Conservation (phyloP, 805 yeast species). For the Kregervanrija fluxuum region DNA sequence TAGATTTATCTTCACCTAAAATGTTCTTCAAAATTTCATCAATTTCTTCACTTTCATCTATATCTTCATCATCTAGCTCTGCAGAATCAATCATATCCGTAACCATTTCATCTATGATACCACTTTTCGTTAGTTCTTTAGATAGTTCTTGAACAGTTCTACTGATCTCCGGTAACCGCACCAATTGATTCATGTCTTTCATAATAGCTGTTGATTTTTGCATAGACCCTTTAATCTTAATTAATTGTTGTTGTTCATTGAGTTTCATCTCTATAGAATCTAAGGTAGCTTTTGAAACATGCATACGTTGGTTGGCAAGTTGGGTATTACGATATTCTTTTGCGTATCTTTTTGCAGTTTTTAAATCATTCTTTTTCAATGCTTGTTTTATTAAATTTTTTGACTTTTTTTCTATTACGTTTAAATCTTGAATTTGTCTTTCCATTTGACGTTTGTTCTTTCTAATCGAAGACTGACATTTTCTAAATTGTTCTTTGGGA, state of each 20-base stretch:
- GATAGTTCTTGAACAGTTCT: conserved; percentile 81
- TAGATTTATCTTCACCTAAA: conserved; percentile 16
- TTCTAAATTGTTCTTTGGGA: conserved; percentile 81
- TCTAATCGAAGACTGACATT: conserved; percentile 71
- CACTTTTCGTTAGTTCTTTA: conserved; percentile 78
- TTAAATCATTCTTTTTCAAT: conserved; percentile 69
- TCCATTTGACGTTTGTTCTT: conserved; percentile 83
- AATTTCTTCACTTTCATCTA: conserved; percentile 53
- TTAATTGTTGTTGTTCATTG: conserved; percentile 84
- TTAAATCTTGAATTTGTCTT: conserved; percentile 58
- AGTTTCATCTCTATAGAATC: conserved; percentile 84
- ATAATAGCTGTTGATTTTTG: conserved; percentile 70
- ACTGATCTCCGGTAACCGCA: conserved; percentile 70
- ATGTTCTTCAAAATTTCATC: conserved; percentile 48
- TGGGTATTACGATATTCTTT: conserved; percentile 68
- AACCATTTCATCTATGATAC: conserved; percentile 90
- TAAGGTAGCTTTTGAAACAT: conserved; percentile 76
- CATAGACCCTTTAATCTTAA: conserved; percentile 76
- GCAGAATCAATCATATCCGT: conserved; percentile 75
- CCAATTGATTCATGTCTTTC: conserved; percentile 80
- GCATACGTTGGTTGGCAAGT: conserved; percentile 66
- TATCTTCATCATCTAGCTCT: conserved; percentile 57
- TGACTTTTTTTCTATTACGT: conserved; percentile 62
- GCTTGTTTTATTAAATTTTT: conserved; percentile 66
- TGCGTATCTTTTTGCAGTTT: conserved; percentile 73